Evolutionary conservation across 306 rosid genomes (phyloP).

Genomic region (Crataegus laevigata): DNA sequence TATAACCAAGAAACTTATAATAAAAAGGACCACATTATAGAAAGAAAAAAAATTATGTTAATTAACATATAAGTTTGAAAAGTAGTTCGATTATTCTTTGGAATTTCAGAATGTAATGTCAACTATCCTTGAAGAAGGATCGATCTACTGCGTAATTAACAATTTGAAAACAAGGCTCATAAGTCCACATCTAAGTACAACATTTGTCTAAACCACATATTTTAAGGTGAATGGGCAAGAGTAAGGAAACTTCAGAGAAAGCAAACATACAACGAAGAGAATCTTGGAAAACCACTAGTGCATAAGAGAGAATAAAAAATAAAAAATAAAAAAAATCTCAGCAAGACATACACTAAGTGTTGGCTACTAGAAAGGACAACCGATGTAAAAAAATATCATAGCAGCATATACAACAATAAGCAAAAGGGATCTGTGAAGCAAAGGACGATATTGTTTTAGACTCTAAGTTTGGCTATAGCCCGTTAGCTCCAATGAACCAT

Average conservation of each 20-base stretch:
- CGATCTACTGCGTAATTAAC: too few species aligned
- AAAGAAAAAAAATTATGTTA: too few species aligned
- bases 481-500: background rate
- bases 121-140: too few species aligned
- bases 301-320: too few species aligned
- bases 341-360: background rate
- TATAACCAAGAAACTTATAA: too few species aligned
- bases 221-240: background rate
- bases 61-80: too few species aligned
- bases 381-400: background rate
- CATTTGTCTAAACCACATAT: background rate
- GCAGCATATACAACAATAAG: background rate
- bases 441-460: background rate
- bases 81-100: too few species aligned
- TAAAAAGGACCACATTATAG: too few species aligned
- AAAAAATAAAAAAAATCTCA: background rate
- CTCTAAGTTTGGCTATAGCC: background rate
- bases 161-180: too few species aligned
- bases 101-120: too few species aligned
- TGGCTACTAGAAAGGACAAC: background rate
- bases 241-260: background rate
- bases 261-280: background rate
- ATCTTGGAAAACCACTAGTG: too few species aligned
- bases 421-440: background rate
- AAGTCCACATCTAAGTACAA: too few species aligned